Percentiles rank a stretch among this genome's conserved stretches.
Conservation (phyloP, 225 moss, liverwort and hornwort genomes). For the Marchantia paleacea region DNA sequence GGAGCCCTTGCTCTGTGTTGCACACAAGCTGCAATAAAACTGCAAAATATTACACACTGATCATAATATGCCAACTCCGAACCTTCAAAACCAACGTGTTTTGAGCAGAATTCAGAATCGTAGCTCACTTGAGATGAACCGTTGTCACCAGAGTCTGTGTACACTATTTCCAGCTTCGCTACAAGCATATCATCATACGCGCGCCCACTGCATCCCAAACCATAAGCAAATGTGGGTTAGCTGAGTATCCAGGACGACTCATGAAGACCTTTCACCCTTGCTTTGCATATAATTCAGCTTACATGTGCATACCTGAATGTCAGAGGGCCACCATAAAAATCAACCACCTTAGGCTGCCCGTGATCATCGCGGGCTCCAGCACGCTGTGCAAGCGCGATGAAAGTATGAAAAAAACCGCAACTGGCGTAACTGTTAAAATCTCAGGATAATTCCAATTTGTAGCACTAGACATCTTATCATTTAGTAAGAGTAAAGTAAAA, state of each 20-base stretch:
- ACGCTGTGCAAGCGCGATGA: slow-evolving; percentile 45
- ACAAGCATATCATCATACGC: slow-evolving; percentile 98
- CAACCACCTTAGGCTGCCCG: slow-evolving; percentile 82
- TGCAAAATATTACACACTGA: not conserved
- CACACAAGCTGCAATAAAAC: slow-evolving; percentile 69
- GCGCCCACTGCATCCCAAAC: slow-evolving; percentile 63
- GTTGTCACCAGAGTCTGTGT: slow-evolving; percentile 92
- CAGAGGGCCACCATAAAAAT: slow-evolving; percentile 89
- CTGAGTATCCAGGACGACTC: not conserved
- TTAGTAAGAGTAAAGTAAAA: too few relatives aligned
- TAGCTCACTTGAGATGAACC: slow-evolving; percentile 89
- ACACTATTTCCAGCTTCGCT: slow-evolving; percentile 92
- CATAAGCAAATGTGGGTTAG: not conserved
- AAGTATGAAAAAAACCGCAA: not conserved
- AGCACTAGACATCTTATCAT: too few relatives aligned
- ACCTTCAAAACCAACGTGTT: not conserved
- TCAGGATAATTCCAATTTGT: too few relatives aligned
- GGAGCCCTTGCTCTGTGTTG: slow-evolving; percentile 97
- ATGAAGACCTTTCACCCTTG: not conserved
- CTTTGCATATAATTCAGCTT: not conserved
- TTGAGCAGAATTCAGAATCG: not conserved
- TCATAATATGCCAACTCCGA: slow-evolving; percentile 5
- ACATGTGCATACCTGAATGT: slow-evolving; percentile 72
- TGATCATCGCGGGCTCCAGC: slow-evolving; percentile 99
- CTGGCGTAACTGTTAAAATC: too few relatives aligned